phyloP scores from a whole-genome alignment of 192 early-diverging fungal species.

The Polychytrium aggregatum region DNA sequence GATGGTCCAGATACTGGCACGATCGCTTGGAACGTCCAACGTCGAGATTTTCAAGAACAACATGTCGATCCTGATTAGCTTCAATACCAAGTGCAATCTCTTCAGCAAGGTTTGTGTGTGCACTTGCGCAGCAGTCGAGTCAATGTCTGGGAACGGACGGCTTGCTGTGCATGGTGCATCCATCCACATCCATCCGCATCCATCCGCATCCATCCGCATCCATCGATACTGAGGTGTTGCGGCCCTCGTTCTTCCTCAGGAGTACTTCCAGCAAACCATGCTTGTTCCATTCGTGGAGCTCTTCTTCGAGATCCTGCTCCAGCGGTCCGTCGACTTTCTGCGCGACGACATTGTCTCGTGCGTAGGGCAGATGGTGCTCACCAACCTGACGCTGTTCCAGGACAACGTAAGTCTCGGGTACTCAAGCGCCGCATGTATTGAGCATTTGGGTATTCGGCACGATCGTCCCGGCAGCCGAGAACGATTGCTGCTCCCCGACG shows the following conservation, averaged over 20 bases:
- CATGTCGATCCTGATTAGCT: conserved; percentile 1
- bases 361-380: conserved; percentile 4
- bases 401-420: conserved; percentile 3
- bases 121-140: background rate
- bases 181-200: too few species aligned
- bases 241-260: conserved; percentile 4
- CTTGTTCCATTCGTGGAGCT: conserved; percentile 12
- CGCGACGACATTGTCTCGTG: conserved; percentile 8
- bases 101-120: conserved; percentile 7
- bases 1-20: background rate
- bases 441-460: too few species aligned
- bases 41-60: conserved; percentile 14
- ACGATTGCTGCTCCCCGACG: too few species aligned
- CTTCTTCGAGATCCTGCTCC: conserved; percentile 8
- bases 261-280: conserved; percentile 12
- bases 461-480: too few species aligned
- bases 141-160: background rate
- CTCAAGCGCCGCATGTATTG: too few species aligned
- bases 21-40: conserved; percentile 10
- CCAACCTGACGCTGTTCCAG: conserved; percentile 1
- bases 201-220: too few species aligned
- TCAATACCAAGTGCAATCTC: conserved; percentile 8
- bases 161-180: background rate
- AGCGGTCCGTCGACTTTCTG: conserved; percentile 8
- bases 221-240: too few species aligned